Base-by-base conservation (phyloP, 768 basidiomycete genomes). In the Boletus speciosus region DNA sequence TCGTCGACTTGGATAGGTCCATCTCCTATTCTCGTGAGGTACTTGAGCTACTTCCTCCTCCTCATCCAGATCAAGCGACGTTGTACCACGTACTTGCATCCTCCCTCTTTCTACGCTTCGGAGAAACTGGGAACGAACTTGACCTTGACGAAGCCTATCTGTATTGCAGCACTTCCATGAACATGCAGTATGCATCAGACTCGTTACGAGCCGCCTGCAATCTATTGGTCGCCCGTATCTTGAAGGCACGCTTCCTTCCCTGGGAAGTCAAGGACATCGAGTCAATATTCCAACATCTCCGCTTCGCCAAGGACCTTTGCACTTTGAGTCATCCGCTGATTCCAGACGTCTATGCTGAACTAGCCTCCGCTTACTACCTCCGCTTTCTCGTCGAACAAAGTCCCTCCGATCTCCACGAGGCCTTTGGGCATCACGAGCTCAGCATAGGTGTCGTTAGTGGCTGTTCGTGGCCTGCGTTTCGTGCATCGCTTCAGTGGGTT, bases 121-220 rank as follows among this genome's bases (percentile, higher is more conserved):
- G 55, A 19, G 61, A 63, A 36, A 42, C 25, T 0, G 69, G 68
- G 0, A 45, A 70, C 41, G 69, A 66, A 47, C 53, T 59, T 25
- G 68, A 70, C 41, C 60, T 69, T 25, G 65, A 70, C 9, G 59
- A 59, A 41, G 68, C 68, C 7, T 38, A 49, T 16, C 21, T 65
- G 19, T 49, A 60, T 44, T 69, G 66, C 45, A 47, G 39, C 44
- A 35, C 47, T 15, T 55, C 53, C 23, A 38, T 60, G 43, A 56
- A 39, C 29, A 45, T 38, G 37, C 41, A 41, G 4, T 0, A 37
- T 32, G 29, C 39, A 25, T 48, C 62, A 5, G 57, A 61, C 31
- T 45, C 60, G 14, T 48, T 52, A 27, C 59, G 57, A 31, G 57
- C 57, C 36, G 29, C 57, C 15, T 63, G 62, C 37, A 52, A 59